A percentile compares a stretch with the other conserved stretches of the same genome.
Evolutionary conservation across 371 early-diverging fungal genomes (phyloP).

Genomic region (Mortierella sp.): DNA sequence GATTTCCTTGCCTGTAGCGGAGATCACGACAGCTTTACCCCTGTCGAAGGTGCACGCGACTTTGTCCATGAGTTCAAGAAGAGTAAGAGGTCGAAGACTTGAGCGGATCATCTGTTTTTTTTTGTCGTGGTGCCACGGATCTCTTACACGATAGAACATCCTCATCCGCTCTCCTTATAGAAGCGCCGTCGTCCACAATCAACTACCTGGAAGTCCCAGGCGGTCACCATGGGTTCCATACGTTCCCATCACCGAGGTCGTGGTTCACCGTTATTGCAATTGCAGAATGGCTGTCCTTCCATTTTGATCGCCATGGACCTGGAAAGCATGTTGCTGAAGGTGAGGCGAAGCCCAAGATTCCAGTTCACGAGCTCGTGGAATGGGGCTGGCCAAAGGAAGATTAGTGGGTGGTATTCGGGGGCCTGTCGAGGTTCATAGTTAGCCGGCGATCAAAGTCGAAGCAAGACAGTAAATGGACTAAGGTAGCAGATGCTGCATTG

Average conservation of each 20-base stretch:
- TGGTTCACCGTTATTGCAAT: conserved; percentile 47
- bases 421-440: too few relatives aligned
- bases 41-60: conserved; percentile 34
- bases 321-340: not conserved
- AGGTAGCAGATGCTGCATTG: too few relatives aligned
- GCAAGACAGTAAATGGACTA: too few relatives aligned
- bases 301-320: conserved; percentile 17
- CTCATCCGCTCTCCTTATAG: not conserved
- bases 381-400: conserved; percentile 24
- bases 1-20: conserved; percentile 22
- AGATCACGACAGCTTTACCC: conserved; percentile 34
- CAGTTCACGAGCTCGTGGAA: conserved; percentile 40
- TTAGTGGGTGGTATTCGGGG: not conserved
- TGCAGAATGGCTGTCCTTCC: conserved; percentile 45
- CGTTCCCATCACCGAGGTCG: conserved; percentile 46
- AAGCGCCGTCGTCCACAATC: conserved; percentile 27
- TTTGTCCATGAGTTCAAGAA: conserved; percentile 48
- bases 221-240: conserved; percentile 45
- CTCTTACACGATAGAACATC: not conserved
- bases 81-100: not conserved
- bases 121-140: too few relatives aligned
- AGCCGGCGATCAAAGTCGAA: too few relatives aligned
- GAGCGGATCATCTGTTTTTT: not conserved
- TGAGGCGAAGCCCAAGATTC: conserved; percentile 3
- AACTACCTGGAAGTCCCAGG: conserved; percentile 38